A percentile compares a stretch with the other conserved stretches of the same genome.
Conservation (phyloP, 2,329 filamentous ascomycete species). For the Ceratocystis huliohia region DNA sequence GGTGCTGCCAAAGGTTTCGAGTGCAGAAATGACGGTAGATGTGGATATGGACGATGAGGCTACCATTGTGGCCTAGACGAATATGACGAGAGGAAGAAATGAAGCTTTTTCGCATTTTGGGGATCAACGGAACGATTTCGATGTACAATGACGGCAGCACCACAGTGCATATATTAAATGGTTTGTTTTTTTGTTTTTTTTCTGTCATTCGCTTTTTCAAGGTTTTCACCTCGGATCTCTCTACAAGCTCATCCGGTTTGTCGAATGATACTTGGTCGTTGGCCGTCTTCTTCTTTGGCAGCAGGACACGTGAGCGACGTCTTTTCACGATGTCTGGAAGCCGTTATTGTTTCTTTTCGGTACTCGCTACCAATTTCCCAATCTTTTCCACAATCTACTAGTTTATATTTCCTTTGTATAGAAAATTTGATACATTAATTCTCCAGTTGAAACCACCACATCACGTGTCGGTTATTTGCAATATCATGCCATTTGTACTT, state of each 20-base stretch:
- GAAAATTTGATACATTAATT: constrained; percentile 6
- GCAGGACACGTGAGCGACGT: neutral
- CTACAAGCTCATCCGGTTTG: neutral
- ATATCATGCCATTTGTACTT: neutral
- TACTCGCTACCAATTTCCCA: neutral
- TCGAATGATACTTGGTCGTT: constrained; percentile 3
- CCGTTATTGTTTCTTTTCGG: neutral
- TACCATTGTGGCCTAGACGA: neutral
- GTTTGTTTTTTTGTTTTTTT: constrained; percentile 7
- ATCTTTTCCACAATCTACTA: neutral
- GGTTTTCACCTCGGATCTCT: neutral
- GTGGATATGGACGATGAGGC: constrained; percentile 7
- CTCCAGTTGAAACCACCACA: neutral
- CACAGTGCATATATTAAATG: constrained; percentile 1
- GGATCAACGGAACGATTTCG: constrained; percentile 4
- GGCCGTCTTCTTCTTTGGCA: neutral
- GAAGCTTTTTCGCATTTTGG: neutral
- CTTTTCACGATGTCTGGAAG: neutral
- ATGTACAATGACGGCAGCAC: neutral
- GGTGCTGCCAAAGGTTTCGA: neutral
- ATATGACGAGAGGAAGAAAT: neutral
- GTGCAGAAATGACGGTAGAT: neutral
- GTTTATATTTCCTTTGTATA: constrained; percentile 10
- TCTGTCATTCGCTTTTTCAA: constrained; percentile 8
- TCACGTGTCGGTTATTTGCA: neutral